A percentile compares a stretch with the other conserved stretches of the same genome.
Conservation (phyloP, 176 grass and related monocot genomes). For the Stipa capillata region DNA sequence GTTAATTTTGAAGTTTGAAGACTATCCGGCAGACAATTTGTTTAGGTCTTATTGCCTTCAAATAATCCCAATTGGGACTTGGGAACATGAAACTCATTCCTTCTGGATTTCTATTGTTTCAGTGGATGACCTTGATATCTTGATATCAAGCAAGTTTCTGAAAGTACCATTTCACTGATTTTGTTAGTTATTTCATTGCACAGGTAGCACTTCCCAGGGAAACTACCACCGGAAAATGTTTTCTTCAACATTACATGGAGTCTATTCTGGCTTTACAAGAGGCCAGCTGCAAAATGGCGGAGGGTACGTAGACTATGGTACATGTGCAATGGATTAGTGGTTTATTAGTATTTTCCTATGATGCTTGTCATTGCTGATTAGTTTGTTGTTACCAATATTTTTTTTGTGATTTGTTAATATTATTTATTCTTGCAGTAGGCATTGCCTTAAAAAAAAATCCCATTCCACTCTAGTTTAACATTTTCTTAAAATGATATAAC, state of each 20-base stretch:
- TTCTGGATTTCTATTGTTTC: neutral
- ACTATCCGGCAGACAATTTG: neutral
- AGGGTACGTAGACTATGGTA: slow-evolving; percentile 35
- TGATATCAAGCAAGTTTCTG: neutral
- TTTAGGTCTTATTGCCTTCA: neutral
- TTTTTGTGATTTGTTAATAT: neutral
- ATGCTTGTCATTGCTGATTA: too few relatives aligned
- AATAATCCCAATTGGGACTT: neutral
- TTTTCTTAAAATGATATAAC: neutral
- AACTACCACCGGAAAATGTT: slow-evolving; percentile 80
- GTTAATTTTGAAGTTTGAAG: neutral
- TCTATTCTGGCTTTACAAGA: slow-evolving; percentile 89
- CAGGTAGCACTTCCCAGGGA: slow-evolving; percentile 89
- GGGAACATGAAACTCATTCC: neutral
- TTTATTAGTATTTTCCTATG: neutral
- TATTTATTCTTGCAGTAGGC: neutral
- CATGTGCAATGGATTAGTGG: neutral
- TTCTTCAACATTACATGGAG: slow-evolving; percentile 90
- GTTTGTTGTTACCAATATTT: too few relatives aligned
- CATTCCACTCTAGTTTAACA: neutral
- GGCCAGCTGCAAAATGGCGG: slow-evolving; percentile 58
- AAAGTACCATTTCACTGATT: neutral
- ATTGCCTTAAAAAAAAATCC: too few relatives aligned
- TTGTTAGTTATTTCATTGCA: slow-evolving; percentile 16
- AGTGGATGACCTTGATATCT: neutral